Conservation (phyloP, 1,139 yeast genomes). For the Suhomyces yuchorum region DNA sequence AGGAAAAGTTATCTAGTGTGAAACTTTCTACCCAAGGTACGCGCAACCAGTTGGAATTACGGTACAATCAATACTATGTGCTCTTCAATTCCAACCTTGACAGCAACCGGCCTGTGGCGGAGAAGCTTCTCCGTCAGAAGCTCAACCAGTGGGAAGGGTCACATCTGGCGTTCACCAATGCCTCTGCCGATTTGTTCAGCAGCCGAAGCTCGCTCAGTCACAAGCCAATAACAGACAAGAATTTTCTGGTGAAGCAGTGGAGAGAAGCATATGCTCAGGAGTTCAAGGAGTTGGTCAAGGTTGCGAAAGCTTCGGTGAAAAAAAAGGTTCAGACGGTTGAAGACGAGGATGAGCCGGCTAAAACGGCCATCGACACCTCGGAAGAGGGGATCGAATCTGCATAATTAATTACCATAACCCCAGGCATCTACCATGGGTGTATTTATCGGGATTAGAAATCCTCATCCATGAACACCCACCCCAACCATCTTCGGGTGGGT, state of each 20-base stretch:
- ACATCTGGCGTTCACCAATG: slow-evolving; percentile 36
- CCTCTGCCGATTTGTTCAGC: slow-evolving; percentile 26
- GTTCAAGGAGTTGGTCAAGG: slow-evolving; percentile 51
- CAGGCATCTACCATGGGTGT: not conserved
- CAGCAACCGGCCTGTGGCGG: slow-evolving; percentile 65
- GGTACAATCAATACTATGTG: slow-evolving; percentile 79
- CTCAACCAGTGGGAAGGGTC: slow-evolving; percentile 71
- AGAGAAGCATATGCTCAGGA: slow-evolving; percentile 48
- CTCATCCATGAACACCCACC: not conserved
- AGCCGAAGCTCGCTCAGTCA: slow-evolving; percentile 27
- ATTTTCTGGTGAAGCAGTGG: slow-evolving; percentile 54
- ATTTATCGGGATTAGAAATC: not conserved
- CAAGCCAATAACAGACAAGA: slow-evolving; percentile 39
- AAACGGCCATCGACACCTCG: not conserved
- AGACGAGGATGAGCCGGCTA: not conserved
- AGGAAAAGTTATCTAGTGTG: slow-evolving; percentile 56
- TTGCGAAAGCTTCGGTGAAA: slow-evolving; percentile 46
- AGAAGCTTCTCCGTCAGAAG: slow-evolving; percentile 53
- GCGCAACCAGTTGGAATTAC: slow-evolving; percentile 60
- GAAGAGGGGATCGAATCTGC: not conserved
- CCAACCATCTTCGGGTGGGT: not conserved
- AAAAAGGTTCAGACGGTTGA: slow-evolving; percentile 8
- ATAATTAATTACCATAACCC: not conserved
- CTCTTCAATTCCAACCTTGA: slow-evolving; percentile 85
- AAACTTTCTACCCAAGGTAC: slow-evolving; percentile 66